Evolutionary conservation across 768 basidiomycete species (phyloP), one percentile per base, ranked within the genome.

Genomic region (Pulveroboletus ravenelii): DNA sequence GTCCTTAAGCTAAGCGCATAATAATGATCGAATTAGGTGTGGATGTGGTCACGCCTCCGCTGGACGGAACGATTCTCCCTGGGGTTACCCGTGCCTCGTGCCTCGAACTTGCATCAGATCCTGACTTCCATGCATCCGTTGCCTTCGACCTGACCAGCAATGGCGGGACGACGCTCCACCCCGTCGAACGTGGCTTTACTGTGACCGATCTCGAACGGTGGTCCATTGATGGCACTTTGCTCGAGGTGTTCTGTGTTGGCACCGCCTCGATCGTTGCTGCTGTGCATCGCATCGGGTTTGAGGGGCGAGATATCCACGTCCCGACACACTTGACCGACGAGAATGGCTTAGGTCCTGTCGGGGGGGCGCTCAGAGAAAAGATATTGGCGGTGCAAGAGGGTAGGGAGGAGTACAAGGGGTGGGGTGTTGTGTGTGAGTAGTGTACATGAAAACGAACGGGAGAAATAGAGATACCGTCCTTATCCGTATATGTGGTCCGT

Each of bases 21-120:
- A n/a, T n/a, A 7, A 9, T 1, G 15, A n/a, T n/a, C n/a, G 35
- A 3, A n/a, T 13, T 41, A 49, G 49, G 73, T n/a, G 66, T 81
- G 51, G 92, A 97, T 65, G 76, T 96, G 47, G 75, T 91, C 55
- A 96, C 95, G 1, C 89, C 94, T 2, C 87, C 91, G 13, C 72
- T 96, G 52, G 91, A 89, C 64, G 93, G 93, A 44, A 87, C 90
- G 70, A 91, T 97, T 61, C 80, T 98, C 2, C 93, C 93, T 2
- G 92, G 94, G 40, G 82, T 97, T 23, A 96, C 93, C 7, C 84
- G 94, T 54, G 87, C 88, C 60, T 93, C 90, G 25, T 83, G 89
- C 38, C 78, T 96, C 35, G 61, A 75, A 0, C 83, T 97, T 39
- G 79, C 81, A 5, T 71, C 79, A 14, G 83, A 81, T 9, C 89